These are phyloP conservation scores for Knoxdaviesia capensis DNA, from an alignment of 2,329 filamentous ascomycete genomes.

Conservation along the genomic window DNA sequence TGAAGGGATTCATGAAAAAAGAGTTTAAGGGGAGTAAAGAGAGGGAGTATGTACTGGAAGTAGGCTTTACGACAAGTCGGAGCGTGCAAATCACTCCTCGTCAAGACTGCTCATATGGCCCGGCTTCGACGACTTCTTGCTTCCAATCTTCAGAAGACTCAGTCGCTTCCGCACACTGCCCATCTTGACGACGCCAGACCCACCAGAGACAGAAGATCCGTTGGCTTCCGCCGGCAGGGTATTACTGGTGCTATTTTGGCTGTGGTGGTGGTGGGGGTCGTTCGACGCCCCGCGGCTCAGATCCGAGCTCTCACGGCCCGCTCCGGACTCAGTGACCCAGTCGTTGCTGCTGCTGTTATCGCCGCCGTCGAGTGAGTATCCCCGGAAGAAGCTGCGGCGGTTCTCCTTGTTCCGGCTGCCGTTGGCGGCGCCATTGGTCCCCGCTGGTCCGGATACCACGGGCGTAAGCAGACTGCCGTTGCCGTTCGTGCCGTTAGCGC, in stretches of 20 bases:
- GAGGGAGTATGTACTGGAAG: neutral
- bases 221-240: slow-evolving; percentile 2
- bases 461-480: neutral
- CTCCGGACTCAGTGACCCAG: slow-evolving; percentile 4
- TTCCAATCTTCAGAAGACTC: slow-evolving; percentile 57
- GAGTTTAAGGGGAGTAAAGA: slow-evolving; percentile 6
- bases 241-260: slow-evolving; percentile 12
- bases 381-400: slow-evolving; percentile 5
- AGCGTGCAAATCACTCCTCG: slow-evolving; percentile 23
- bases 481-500: slow-evolving; percentile 3
- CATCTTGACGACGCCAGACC: slow-evolving; percentile 20
- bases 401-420: slow-evolving; percentile 2
- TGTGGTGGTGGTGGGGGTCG: slow-evolving; percentile 4
- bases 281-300: neutral
- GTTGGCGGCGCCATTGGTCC: neutral
- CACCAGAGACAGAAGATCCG: too few species aligned
- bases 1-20: slow-evolving; percentile 9
- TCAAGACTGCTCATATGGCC: slow-evolving; percentile 32
- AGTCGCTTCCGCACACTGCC: slow-evolving; percentile 58
- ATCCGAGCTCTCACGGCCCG: neutral
- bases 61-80: neutral
- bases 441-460: slow-evolving; percentile 1
- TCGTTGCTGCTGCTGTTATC: slow-evolving; percentile 12
- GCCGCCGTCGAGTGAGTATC: slow-evolving; percentile 6
- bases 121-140: slow-evolving; percentile 39